Evolutionary conservation across 345 rosid genomes (phyloP).

Genomic region (Eucalyptus sp.): DNA sequence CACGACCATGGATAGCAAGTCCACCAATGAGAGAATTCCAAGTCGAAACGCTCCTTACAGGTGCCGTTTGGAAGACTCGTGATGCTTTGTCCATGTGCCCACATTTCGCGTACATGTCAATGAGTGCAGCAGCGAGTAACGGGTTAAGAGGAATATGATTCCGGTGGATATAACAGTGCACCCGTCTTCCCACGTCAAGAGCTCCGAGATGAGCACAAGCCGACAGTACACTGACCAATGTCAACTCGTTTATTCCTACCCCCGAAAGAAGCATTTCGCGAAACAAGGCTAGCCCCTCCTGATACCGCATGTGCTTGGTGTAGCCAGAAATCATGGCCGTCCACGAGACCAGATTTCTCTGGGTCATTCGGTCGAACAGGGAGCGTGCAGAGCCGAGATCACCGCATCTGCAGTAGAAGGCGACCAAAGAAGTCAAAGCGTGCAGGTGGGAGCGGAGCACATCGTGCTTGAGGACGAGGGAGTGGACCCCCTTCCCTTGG

Average conservation of each 20-base stretch:
- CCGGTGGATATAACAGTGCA: not conserved
- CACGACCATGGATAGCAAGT: constrained; percentile 45
- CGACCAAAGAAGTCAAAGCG: constrained; percentile 11
- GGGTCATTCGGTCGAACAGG: constrained; percentile 17
- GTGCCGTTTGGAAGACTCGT: constrained; percentile 27
- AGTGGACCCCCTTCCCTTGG: not conserved
- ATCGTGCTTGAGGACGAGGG: not conserved
- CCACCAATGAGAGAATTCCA: constrained; percentile 64
- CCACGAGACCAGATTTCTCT: constrained; percentile 21
- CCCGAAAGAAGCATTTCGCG: constrained; percentile 9
- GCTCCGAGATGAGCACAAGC: not conserved
- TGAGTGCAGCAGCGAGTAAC: constrained; percentile 3
- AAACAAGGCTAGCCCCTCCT: constrained; percentile 12
- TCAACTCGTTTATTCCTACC: constrained; percentile 2
- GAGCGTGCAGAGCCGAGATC: constrained; percentile 10
- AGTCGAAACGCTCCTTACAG: constrained; percentile 35
- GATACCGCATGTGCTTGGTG: constrained; percentile 6
- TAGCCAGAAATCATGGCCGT: constrained; percentile 20
- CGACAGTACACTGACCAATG: not conserved
- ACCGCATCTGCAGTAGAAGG: constrained; percentile 19
- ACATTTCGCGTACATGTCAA: constrained; percentile 59
- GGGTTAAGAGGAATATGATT: not conserved
- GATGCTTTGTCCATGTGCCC: constrained; percentile 48
- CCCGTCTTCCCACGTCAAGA: not conserved
- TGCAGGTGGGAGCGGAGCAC: not conserved